Conservation (phyloP, 768 basidiomycete genomes). For the Pisolithus marmoratus region DNA sequence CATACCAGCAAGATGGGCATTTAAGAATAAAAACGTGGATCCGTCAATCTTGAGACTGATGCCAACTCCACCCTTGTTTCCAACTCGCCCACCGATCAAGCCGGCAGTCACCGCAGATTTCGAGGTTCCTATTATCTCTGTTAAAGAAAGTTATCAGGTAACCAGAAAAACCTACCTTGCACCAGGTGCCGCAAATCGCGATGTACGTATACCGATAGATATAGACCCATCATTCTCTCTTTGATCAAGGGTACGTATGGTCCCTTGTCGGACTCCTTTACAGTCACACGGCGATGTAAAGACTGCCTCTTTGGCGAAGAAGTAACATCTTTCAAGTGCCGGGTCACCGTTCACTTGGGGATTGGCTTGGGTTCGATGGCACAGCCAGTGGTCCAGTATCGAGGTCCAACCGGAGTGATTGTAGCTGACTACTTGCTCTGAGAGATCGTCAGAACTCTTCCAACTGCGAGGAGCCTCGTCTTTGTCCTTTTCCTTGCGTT, state of each 20-base stretch:
- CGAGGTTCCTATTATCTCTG: constrained; percentile 48
- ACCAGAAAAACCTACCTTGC: constrained; percentile 37
- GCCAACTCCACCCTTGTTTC: constrained; percentile 93
- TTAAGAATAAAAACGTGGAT: constrained; percentile 83
- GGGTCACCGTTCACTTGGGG: constrained; percentile 11
- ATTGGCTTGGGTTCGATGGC: constrained; percentile 30
- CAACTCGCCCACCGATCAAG: constrained; percentile 83
- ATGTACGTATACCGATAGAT: constrained; percentile 71
- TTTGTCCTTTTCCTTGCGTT: constrained; percentile 35
- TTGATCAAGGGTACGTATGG: constrained; percentile 85
- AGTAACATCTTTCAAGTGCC: constrained; percentile 27
- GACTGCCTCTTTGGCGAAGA: constrained; percentile 40
- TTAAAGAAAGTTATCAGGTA: not conserved
- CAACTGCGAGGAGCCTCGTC: constrained; percentile 28
- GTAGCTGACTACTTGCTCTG: constrained; percentile 26
- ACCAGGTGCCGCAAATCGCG: constrained; percentile 62
- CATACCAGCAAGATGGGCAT: constrained; percentile 83
- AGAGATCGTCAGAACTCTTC: constrained; percentile 32
- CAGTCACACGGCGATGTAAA: constrained; percentile 36
- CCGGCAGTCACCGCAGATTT: constrained; percentile 85
- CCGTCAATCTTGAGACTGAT: constrained; percentile 79
- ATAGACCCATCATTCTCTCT: constrained; percentile 89
- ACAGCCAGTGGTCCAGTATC: constrained; percentile 71
- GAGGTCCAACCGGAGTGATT: constrained; percentile 62
- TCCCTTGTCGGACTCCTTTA: constrained; percentile 47